Conservation (phyloP, 139 green algal genomes). For the Klebsormidium nitens region DNA sequence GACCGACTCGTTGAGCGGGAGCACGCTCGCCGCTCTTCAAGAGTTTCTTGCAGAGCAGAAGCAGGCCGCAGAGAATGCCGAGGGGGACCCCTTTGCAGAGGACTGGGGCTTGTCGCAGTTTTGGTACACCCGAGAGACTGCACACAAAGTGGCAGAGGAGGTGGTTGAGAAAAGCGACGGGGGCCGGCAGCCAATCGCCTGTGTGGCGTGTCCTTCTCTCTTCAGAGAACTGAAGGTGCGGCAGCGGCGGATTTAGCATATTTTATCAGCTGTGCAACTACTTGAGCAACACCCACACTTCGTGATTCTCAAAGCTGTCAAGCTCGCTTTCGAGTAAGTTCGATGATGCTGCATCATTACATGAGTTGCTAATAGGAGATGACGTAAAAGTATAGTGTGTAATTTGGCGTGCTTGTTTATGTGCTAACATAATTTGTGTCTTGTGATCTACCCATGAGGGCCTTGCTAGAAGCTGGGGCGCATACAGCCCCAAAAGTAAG, state of each 20-base stretch:
- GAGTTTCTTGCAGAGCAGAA: constrained; percentile 35
- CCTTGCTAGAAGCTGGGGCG: no score
- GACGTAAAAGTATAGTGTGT: neutral
- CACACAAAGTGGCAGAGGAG: constrained; percentile 29
- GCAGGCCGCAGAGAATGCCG: no score
- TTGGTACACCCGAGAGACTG: constrained; percentile 50
- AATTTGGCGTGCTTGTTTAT: neutral
- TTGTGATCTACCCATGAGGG: no score
- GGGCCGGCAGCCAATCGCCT: constrained; percentile 24
- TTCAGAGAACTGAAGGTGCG: constrained; percentile 30
- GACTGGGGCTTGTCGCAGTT: constrained; percentile 53
- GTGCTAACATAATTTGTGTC: neutral
- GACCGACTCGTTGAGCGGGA: no score
- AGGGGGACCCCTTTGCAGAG: constrained; percentile 43
- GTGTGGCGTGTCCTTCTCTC: constrained; percentile 46
- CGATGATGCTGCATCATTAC: neutral
- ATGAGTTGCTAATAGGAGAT: neutral
- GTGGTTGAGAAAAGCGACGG: constrained; percentile 12
- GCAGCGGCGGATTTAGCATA: neutral
- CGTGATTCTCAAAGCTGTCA: no score
- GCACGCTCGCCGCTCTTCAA: constrained; percentile 20
- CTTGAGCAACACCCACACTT: no score
- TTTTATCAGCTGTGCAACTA: neutral
- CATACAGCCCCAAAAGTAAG: no score
- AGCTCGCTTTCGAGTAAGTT: neutral